Percentiles rank a stretch among this genome's conserved stretches.
Evolutionary conservation across 1,284 basidiomycete species (phyloP).

Genomic region (Ceratobasidium sp.): DNA sequence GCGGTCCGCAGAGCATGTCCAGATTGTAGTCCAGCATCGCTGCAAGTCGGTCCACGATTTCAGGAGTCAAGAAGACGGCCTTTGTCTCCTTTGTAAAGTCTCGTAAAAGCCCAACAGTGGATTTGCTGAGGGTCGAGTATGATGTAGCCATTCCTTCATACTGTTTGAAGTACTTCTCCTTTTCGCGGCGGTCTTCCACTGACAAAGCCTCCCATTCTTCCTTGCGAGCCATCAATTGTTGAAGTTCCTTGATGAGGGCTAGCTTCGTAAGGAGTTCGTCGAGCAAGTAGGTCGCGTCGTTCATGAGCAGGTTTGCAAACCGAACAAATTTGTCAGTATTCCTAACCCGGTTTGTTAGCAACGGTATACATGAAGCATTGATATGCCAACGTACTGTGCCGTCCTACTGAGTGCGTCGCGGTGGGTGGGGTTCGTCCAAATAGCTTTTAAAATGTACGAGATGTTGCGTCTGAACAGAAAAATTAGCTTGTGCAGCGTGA

Average conservation of each 20-base stretch:
- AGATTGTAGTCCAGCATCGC: constrained; percentile 98
- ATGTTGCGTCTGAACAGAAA: constrained; percentile 73
- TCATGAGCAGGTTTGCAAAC: constrained; percentile 98
- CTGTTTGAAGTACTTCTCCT: constrained; percentile 76
- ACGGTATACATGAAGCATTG: background rate
- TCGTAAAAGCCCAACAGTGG: constrained; percentile 88
- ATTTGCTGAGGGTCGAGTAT: constrained; percentile 86
- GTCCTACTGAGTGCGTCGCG: constrained; percentile 82
- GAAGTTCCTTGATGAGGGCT: constrained; percentile 85
- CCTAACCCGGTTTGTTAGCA: constrained; percentile 53
- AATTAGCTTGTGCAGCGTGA: constrained; percentile 5
- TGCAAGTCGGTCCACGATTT: constrained; percentile 94
- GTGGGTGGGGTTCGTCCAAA: constrained; percentile 90
- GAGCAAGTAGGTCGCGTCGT: constrained; percentile 98
- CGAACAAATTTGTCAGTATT: constrained; percentile 91
- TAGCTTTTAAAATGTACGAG: constrained; percentile 80
- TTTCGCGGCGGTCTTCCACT: constrained; percentile 80
- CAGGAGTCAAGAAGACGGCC: constrained; percentile 92
- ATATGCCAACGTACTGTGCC: constrained; percentile 63
- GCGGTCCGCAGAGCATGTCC: constrained; percentile 86
- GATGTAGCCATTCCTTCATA: constrained; percentile 85
- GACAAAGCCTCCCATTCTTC: constrained; percentile 72
- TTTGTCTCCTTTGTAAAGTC: constrained; percentile 92
- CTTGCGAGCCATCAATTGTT: constrained; percentile 82
- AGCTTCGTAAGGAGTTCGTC: constrained; percentile 95